A percentile compares a stretch with the other conserved stretches of the same genome.
These are phyloP conservation scores for Glarea lozoyensis DNA, from an alignment of 495 filamentous ascomycete species.

Conservation along the genomic window DNA sequence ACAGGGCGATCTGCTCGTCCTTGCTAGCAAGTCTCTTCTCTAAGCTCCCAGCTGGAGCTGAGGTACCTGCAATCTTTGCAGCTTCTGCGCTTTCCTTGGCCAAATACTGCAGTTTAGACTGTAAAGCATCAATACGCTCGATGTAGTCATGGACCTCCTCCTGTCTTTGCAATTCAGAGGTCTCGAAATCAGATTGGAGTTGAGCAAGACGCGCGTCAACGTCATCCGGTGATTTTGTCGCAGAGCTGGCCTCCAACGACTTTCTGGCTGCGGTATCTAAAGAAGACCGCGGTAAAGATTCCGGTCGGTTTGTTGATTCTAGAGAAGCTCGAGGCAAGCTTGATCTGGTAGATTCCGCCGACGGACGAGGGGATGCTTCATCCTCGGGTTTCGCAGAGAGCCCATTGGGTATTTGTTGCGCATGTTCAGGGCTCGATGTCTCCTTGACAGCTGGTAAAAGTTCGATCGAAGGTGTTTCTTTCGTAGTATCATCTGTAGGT, in stretches of 20 bases:
- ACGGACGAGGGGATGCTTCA: constrained; percentile 7
- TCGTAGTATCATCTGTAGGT: neutral
- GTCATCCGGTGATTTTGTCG: constrained; percentile 10
- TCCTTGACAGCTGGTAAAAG: neutral
- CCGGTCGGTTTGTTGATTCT: constrained; percentile 7
- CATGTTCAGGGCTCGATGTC: neutral
- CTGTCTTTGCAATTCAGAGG: constrained; percentile 54
- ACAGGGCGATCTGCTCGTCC: constrained; percentile 77
- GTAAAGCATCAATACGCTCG: constrained; percentile 86
- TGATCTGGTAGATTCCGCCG: constrained; percentile 12
- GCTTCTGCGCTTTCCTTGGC: constrained; percentile 68
- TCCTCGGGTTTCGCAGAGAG: neutral
- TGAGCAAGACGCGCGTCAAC: constrained; percentile 30
- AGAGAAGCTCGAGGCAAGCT: constrained; percentile 17
- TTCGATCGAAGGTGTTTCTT: neutral
- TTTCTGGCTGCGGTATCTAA: constrained; percentile 1
- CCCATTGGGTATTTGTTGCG: neutral
- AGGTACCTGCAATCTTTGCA: constrained; percentile 52
- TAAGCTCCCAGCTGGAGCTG: constrained; percentile 49
- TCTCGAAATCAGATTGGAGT: constrained; percentile 48
- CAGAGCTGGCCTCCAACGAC: neutral
- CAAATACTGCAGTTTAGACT: constrained; percentile 82
- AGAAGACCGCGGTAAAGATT: constrained; percentile 1
- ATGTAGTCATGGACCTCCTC: constrained; percentile 75
- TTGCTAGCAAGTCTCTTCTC: constrained; percentile 81